Conservation (phyloP, 306 rosid species). For the Gastrolobium bilobum region DNA sequence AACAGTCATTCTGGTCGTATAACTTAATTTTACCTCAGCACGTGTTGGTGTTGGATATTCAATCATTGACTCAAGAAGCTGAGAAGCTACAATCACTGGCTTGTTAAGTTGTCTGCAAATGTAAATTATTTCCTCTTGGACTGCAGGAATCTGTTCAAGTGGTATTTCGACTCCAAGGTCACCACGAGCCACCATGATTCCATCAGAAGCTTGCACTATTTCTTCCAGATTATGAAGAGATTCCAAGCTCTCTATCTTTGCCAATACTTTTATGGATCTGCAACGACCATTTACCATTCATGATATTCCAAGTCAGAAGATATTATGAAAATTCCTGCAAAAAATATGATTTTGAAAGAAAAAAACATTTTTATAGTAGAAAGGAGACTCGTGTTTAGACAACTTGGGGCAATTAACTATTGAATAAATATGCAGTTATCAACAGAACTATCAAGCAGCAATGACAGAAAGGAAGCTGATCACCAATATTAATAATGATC, state of each 20-base stretch:
- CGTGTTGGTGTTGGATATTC: slow-evolving; percentile 98
- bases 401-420: not conserved
- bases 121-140: slow-evolving; percentile 72
- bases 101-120: slow-evolving; percentile 85
- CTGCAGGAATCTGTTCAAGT: slow-evolving; percentile 84
- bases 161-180: slow-evolving; percentile 96
- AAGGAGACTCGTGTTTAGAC: not conserved
- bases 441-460: slow-evolving; percentile 9
- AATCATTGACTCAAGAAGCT: slow-evolving; percentile 92
- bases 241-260: slow-evolving; percentile 91
- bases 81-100: slow-evolving; percentile 95
- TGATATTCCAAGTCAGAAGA: not conserved
- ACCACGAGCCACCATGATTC: slow-evolving; percentile 93
- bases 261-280: slow-evolving; percentile 79
- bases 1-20: not conserved
- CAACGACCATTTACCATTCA: slow-evolving; percentile 29
- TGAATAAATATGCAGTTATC: not conserved
- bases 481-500: not conserved
- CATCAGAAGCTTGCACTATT: slow-evolving; percentile 84
- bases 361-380: slow-evolving; percentile 7
- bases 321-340: too few relatives aligned
- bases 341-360: too few relatives aligned
- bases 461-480: slow-evolving; percentile 24
- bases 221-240: slow-evolving; percentile 78
- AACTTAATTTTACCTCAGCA: slow-evolving; percentile 72